phyloP scores from a whole-genome alignment of 139 green algal species.

The Closterium sp. region DNA sequence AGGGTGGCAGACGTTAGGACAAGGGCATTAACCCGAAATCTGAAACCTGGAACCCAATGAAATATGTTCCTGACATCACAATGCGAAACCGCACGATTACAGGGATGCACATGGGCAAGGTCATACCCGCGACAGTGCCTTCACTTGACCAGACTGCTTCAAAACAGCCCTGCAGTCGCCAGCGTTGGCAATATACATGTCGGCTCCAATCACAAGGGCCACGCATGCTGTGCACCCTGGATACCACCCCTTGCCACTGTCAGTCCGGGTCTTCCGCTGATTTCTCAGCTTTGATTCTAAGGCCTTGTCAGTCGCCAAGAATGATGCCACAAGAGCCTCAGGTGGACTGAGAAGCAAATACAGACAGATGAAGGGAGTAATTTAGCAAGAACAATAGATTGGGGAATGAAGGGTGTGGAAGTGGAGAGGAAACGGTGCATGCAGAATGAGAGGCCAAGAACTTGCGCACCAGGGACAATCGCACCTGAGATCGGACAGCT shows the following conservation, averaged over 20 bases:
- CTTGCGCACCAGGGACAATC: neutral
- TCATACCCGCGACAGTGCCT: neutral
- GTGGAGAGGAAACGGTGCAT: neutral
- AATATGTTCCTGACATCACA: neutral
- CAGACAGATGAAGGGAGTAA: neutral
- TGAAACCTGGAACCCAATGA: neutral
- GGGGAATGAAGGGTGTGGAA: neutral
- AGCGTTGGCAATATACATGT: slow-evolving; percentile 75
- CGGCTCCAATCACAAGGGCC: slow-evolving; percentile 13
- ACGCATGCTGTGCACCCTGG: slow-evolving; percentile 35
- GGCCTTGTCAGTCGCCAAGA: slow-evolving; percentile 5
- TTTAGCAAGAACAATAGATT: neutral
- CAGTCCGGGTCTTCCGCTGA: neutral
- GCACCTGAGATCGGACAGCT: neutral
- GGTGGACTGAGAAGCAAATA: slow-evolving; percentile 1
- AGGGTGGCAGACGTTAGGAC: neutral
- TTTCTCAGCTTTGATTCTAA: neutral
- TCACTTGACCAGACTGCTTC: neutral
- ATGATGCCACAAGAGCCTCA: slow-evolving; percentile 5
- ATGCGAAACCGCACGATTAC: no score
- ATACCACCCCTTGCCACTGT: slow-evolving; percentile 18
- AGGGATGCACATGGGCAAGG: neutral
- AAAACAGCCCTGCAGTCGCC: slow-evolving; percentile 83
- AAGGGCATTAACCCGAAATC: no score
- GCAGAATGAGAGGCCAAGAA: neutral